A percentile compares a stretch with the other conserved stretches of the same genome.
Evolutionary conservation across 495 filamentous ascomycete species (phyloP).

Genomic region (Sphaerosporella brunnea): DNA sequence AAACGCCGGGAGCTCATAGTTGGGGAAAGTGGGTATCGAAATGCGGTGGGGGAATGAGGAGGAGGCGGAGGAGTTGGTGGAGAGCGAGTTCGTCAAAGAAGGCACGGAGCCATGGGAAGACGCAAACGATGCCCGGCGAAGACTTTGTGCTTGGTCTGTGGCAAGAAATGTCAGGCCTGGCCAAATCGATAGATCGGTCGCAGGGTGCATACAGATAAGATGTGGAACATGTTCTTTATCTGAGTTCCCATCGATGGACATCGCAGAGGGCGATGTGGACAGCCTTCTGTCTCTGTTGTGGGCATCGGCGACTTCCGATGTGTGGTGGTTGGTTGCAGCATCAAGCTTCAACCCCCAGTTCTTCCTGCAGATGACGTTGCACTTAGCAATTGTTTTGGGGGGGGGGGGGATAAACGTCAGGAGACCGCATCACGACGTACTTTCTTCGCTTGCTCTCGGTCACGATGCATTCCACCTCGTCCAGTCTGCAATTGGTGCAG

Average conservation of each 20-base stretch:
- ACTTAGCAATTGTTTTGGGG: slow-evolving; percentile 1
- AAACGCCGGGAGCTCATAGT: slow-evolving; percentile 42
- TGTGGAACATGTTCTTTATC: slow-evolving; percentile 39
- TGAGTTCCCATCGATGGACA: slow-evolving; percentile 19
- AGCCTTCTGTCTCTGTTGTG: slow-evolving; percentile 12
- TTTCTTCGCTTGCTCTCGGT: slow-evolving; percentile 83
- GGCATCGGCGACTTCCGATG: background rate
- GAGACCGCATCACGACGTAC: slow-evolving; percentile 31
- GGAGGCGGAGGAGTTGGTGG: slow-evolving; percentile 29
- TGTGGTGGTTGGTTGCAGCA: slow-evolving; percentile 2
- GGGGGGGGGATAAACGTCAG: background rate
- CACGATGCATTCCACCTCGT: slow-evolving; percentile 75
- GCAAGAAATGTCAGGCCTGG: slow-evolving; percentile 35
- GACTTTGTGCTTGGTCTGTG: slow-evolving; percentile 27
- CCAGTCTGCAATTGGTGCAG: slow-evolving; percentile 76
- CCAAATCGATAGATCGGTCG: slow-evolving; percentile 26
- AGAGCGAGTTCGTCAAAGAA: slow-evolving; percentile 22
- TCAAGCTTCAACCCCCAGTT: slow-evolving; percentile 26
- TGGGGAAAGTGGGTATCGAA: slow-evolving; percentile 29
- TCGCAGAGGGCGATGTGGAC: slow-evolving; percentile 16
- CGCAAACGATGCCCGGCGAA: slow-evolving; percentile 35
- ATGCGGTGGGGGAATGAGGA: slow-evolving; percentile 29
- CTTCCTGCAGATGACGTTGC: slow-evolving; percentile 14
- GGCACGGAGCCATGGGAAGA: slow-evolving; percentile 32
- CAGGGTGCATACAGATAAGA: slow-evolving; percentile 37